Conservation (phyloP, 257 asterid species). For the Nicotiana sylvestris region DNA sequence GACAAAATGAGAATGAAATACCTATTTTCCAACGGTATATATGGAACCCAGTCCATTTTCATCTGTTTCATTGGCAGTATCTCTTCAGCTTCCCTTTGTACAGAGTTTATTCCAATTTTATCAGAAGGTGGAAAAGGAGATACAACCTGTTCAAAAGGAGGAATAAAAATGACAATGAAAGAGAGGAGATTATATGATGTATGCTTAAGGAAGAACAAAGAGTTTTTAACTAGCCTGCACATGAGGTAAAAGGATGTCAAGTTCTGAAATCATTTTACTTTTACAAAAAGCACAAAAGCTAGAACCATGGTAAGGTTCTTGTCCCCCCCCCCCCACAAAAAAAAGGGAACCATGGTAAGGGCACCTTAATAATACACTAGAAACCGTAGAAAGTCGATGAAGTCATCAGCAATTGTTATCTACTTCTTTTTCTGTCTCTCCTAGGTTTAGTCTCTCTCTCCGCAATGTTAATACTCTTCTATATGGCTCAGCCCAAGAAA, state of each 20-base stretch:
- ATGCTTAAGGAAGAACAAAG: not conserved
- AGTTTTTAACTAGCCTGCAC: not conserved
- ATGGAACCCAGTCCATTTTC: constrained; percentile 99
- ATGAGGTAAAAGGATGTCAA: constrained; percentile 1
- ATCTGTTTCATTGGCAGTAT: constrained; percentile 92
- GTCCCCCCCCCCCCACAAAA: too few species aligned
- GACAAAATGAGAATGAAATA: constrained; percentile 9
- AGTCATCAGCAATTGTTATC: not conserved
- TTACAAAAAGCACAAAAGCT: not conserved
- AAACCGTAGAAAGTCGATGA: not conserved
- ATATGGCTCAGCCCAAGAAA: not conserved
- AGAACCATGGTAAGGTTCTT: not conserved
- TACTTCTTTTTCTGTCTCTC: not conserved
- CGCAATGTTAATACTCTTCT: not conserved
- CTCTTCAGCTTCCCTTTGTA: constrained; percentile 93
- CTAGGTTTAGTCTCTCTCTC: not conserved
- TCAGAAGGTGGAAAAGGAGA: constrained; percentile 99
- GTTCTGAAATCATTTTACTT: not conserved
- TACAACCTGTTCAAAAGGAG: constrained; percentile 50
- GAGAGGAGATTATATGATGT: not conserved
- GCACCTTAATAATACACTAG: not conserved
- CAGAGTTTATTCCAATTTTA: constrained; percentile 91
- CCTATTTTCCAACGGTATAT: constrained; percentile 83
- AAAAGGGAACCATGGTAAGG: not conserved
- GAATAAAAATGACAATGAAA: not conserved